phyloP scores from a whole-genome alignment of 305 asterid genomes.

The Rubia balearica region DNA sequence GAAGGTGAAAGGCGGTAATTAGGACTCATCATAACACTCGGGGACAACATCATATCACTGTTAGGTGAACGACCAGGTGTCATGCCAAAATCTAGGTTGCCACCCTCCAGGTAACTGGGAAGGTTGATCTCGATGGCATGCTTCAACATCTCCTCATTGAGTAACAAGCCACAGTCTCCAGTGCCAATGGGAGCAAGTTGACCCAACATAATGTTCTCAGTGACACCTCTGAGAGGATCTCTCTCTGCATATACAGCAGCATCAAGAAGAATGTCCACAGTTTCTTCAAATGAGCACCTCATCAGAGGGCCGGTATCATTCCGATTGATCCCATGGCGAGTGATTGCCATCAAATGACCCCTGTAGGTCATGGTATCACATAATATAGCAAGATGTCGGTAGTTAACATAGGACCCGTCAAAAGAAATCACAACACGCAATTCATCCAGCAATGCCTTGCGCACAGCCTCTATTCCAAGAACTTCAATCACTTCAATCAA shows the following conservation, averaged over 20 bases:
- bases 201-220: slow-evolving; percentile 92
- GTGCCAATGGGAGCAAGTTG: slow-evolving; percentile 99
- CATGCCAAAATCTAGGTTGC: slow-evolving; percentile 84
- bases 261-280: slow-evolving; percentile 96
- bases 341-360: slow-evolving; percentile 97
- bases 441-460: slow-evolving; percentile 84
- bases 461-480: slow-evolving; percentile 97
- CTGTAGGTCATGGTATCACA: slow-evolving; percentile 99
- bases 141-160: slow-evolving; percentile 89
- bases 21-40: slow-evolving; percentile 68
- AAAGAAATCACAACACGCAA: slow-evolving; percentile 93
- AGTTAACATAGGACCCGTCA: slow-evolving; percentile 95
- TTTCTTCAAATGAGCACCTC: slow-evolving; percentile 98
- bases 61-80: slow-evolving; percentile 86
- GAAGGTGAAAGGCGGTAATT: slow-evolving; percentile 64
- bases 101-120: slow-evolving; percentile 84
- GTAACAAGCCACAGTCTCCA: slow-evolving; percentile 73
- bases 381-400: slow-evolving; percentile 85
- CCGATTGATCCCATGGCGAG: slow-evolving; percentile 92
- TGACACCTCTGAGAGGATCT: slow-evolving; percentile 80
- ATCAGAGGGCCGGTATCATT: slow-evolving; percentile 97
- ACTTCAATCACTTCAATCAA: slow-evolving; percentile 92
- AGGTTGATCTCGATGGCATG: slow-evolving; percentile 84
- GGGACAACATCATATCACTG: slow-evolving; percentile 93
- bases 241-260: slow-evolving; percentile 95